These are phyloP conservation scores for Ruellia speciosa DNA, from an alignment of 305 asterid species.

Conservation along the genomic window DNA sequence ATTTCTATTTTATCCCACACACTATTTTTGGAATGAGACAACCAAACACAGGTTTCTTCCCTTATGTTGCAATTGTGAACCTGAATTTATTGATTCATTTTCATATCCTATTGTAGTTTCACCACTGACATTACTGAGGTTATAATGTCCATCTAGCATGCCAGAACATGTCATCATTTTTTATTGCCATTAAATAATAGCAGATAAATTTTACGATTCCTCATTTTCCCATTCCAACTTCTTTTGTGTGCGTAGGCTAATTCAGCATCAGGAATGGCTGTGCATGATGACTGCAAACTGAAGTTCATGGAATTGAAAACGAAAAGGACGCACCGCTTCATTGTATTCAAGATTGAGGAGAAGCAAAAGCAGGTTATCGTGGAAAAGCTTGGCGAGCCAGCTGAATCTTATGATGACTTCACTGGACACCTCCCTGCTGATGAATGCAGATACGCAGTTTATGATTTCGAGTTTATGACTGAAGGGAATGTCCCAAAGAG, in stretches of 20 bases:
- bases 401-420: conserved; percentile 29
- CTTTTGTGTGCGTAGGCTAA: conserved; percentile 22
- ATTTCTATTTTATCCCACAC: no score
- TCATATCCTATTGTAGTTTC: no score
- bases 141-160: no score
- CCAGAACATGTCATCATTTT: no score
- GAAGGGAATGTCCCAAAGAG: conserved; percentile 37
- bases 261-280: conserved; percentile 37
- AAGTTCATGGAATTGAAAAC: conserved; percentile 33
- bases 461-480: conserved; percentile 30
- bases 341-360: conserved; percentile 34
- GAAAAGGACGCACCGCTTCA: conserved; percentile 33
- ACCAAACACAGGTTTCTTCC: no score
- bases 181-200: no score
- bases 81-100: no score
- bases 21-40: no score
- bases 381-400: conserved; percentile 32
- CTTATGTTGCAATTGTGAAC: no score
- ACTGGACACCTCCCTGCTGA: conserved; percentile 28
- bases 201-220: no score
- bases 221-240: no score
- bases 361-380: conserved; percentile 29
- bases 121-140: no score
- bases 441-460: conserved; percentile 32
- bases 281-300: conserved; percentile 36